Evolutionary conservation across 2,329 filamentous ascomycete species (phyloP).

Genomic region (Pseudogymnoascus destructans): DNA sequence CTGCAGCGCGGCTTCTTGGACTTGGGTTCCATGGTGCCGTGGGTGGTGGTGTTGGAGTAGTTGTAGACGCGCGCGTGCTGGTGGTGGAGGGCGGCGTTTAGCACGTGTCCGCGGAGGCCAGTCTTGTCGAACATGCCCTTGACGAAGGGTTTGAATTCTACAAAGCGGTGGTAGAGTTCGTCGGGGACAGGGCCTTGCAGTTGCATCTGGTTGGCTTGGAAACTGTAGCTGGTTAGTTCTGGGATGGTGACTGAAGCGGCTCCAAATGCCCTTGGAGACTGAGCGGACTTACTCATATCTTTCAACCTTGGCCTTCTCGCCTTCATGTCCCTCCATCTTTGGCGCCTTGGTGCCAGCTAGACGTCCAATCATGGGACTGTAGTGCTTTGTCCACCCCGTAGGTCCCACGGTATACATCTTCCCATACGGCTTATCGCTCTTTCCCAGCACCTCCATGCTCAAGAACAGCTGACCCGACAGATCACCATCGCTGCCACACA

Average conservation of each 20-base stretch:
- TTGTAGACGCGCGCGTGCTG: slow-evolving; percentile 86
- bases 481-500: slow-evolving; percentile 46
- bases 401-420: slow-evolving; percentile 72
- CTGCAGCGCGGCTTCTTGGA: slow-evolving; percentile 59
- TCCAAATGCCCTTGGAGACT: not conserved
- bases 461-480: slow-evolving; percentile 60
- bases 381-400: slow-evolving; percentile 65
- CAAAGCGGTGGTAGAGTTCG: slow-evolving; percentile 77
- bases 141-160: slow-evolving; percentile 85
- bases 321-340: slow-evolving; percentile 39
- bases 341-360: slow-evolving; percentile 60
- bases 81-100: slow-evolving; percentile 78
- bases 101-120: slow-evolving; percentile 63
- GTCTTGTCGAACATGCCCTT: slow-evolving; percentile 73
- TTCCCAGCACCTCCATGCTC: slow-evolving; percentile 66
- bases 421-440: slow-evolving; percentile 54
- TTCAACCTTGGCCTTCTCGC: slow-evolving; percentile 41
- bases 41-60: slow-evolving; percentile 63
- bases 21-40: slow-evolving; percentile 53
- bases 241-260: not conserved
- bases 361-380: slow-evolving; percentile 76
- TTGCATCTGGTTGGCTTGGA: slow-evolving; percentile 88
- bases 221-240: slow-evolving; percentile 37
- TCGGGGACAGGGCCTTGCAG: slow-evolving; percentile 69
- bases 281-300: slow-evolving; percentile 56